Conservation (phyloP, 352 stramenopile species). For the Phytophthora sojae region DNA sequence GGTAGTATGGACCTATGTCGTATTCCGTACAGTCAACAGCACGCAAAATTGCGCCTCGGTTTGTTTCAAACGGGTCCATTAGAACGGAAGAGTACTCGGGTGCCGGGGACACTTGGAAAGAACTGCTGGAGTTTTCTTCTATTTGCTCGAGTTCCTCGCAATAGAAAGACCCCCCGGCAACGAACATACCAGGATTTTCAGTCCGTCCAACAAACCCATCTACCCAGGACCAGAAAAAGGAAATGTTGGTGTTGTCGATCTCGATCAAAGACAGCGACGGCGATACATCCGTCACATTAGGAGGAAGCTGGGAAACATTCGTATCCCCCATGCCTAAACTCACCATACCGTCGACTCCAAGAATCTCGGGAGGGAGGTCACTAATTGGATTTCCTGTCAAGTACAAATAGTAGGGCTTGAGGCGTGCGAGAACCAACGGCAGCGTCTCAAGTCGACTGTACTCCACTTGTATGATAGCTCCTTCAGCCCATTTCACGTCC, state of each 20-base stretch:
- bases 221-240: constrained; percentile 5
- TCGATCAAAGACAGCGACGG: neutral
- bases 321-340: neutral
- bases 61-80: neutral
- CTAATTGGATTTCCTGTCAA: constrained; percentile 28
- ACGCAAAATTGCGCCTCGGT: neutral
- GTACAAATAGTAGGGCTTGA: constrained; percentile 21
- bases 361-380: constrained; percentile 14
- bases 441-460: constrained; percentile 13
- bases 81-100: constrained; percentile 1
- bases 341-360: neutral
- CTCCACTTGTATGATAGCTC: constrained; percentile 24
- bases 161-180: neutral
- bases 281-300: neutral
- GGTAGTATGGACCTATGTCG: neutral
- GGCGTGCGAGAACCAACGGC: constrained; percentile 7
- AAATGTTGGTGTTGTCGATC: neutral
- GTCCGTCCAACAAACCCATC: neutral
- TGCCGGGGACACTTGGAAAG: neutral
- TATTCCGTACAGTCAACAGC: neutral
- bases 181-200: neutral
- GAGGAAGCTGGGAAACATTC: neutral
- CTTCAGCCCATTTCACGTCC: neutral
- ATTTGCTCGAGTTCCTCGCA: constrained; percentile 1
- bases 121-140: neutral